Conservation (phyloP, 2,329 filamentous ascomycete species). For the Trichoderma sp. region DNA sequence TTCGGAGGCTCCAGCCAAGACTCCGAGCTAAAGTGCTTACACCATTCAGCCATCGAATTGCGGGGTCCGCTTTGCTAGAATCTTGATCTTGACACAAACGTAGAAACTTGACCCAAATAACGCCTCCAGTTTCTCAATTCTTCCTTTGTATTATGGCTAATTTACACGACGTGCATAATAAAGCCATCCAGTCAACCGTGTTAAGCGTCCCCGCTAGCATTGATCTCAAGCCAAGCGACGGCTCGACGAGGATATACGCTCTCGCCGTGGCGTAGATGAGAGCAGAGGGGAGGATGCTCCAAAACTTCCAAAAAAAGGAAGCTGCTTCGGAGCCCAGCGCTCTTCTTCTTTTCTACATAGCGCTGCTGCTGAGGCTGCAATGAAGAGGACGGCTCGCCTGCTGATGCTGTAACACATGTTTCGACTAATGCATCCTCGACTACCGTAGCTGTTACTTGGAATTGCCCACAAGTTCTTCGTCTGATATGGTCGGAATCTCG, state of each 20-base stretch:
- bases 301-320: neutral
- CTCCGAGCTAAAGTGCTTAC: neutral
- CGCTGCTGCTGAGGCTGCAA: neutral
- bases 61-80: neutral
- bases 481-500: neutral
- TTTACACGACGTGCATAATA: too few relatives aligned
- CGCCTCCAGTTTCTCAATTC: neutral
- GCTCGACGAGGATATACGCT: neutral
- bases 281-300: neutral
- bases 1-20: neutral
- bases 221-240: neutral
- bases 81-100: neutral
- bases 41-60: neutral
- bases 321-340: neutral
- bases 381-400: neutral
- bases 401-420: neutral
- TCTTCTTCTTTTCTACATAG: neutral
- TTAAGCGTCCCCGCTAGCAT: neutral
- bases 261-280: neutral
- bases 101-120: neutral
- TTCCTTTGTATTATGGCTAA: too few relatives aligned
- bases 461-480: neutral
- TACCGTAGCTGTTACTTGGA: neutral
- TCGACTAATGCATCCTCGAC: neutral
- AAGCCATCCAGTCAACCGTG: slow-evolving; percentile 7